A percentile compares a stretch with the other conserved stretches of the same genome.
These are phyloP conservation scores for Metschnikowia sp. DNA, from an alignment of 805 yeast genomes.

Conservation along the genomic window DNA sequence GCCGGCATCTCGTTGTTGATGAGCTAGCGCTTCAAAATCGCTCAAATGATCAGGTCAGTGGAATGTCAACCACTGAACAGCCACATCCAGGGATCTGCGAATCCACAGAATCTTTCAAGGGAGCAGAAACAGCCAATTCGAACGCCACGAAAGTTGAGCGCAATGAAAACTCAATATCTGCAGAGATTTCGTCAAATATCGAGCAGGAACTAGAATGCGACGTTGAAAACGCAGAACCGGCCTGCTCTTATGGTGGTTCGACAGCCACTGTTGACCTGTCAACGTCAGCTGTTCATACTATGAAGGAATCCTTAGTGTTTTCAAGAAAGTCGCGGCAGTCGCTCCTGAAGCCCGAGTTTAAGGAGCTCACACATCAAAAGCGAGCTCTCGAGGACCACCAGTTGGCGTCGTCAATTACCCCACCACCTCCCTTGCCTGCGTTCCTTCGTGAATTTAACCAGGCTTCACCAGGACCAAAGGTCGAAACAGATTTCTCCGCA, in stretches of 20 bases:
- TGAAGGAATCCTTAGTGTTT: no score
- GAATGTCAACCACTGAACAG: not conserved
- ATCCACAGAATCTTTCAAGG: not conserved
- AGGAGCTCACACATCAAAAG: not conserved
- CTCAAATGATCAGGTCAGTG: not conserved
- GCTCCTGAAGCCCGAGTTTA: not conserved
- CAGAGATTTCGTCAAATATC: not conserved
- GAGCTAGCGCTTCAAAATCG: constrained; percentile 1
- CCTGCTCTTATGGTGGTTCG: not conserved
- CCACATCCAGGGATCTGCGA: no score
- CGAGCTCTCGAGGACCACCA: not conserved
- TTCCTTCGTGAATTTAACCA: not conserved
- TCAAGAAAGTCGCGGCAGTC: no score
- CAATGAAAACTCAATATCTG: not conserved
- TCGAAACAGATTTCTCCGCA: no score
- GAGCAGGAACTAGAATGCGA: no score
- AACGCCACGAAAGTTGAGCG: not conserved
- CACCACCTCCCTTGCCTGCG: not conserved
- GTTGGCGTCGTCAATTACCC: not conserved
- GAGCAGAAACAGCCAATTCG: not conserved
- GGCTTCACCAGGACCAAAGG: no score
- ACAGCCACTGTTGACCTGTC: constrained; percentile 5
- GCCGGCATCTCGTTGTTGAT: constrained; percentile 3
- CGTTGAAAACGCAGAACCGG: no score
- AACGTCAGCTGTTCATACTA: not conserved